Evolutionary conservation across 1,284 basidiomycete genomes (phyloP), one percentile per base, ranked within the genome.

Genomic region (Heimioporus punctisporus): DNA sequence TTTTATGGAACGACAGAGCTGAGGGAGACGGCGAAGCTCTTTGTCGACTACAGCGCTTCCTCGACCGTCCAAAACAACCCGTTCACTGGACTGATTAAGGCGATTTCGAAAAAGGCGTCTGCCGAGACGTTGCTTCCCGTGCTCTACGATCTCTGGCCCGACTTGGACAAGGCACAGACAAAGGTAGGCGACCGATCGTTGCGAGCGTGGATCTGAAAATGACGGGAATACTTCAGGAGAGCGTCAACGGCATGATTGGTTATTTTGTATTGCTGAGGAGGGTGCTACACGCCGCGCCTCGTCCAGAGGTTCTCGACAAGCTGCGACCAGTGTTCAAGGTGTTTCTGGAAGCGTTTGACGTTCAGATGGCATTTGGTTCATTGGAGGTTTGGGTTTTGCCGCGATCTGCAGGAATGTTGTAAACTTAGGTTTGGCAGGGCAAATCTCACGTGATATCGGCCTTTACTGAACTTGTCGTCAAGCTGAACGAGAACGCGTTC

Each of bases 401-500:
- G 19, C 14, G 14, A n/a, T n/a, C n/a, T n/a, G n/a, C n/a, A n/a
- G n/a, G 45, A n/a, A 21, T 28, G 4, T 48, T 43, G 5, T 55
- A 50, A 17, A 31, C 10, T 48, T 11, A 56, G 46, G 10, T 39
- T 39, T 24, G 19, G 1, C 56, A 89, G 84, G 75, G 79, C n/a
- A 81, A 86, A 66, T 61, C 69, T n/a, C 66, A 70, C 24, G 71
- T 79, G n/a, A 81, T 94, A 57, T 74, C 79, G 3, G 88, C 94
- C 4, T 98, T 97, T 79, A 79, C 91, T 24, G 90, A 96, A 68
- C 77, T 98, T 19, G 92, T 96, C 12, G 85, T 95, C 58, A 98
- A 98, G 74, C 80, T 99, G 50, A 98, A 97, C 65, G 97, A 99
- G 67, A 84, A 87, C 1, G 83, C 90, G 0, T 98, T 99, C 86